These are phyloP conservation scores for Helianthus tuberosus DNA, from an alignment of 129 eudicot genomes.

Conservation along the genomic window DNA sequence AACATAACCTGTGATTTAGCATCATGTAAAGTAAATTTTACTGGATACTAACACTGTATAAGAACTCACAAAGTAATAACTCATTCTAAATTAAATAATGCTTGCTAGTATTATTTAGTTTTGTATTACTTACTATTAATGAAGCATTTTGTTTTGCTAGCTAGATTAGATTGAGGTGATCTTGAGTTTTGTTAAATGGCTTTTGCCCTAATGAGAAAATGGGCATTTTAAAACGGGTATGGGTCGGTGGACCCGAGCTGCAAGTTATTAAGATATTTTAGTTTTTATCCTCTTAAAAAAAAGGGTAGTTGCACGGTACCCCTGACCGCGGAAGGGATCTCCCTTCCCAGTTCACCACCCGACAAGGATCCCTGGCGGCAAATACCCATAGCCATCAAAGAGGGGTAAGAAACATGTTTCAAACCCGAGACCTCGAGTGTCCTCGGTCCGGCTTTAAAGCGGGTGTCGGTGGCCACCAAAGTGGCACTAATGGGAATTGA, in stretches of 20 bases:
- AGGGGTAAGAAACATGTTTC: too few relatives aligned
- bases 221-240: neutral
- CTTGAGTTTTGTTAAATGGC: neutral
- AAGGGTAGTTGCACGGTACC: too few relatives aligned
- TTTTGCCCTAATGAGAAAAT: slow-evolving; percentile 3
- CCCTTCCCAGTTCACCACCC: too few relatives aligned
- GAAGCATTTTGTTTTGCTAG: slow-evolving; percentile 7
- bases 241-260: neutral
- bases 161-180: slow-evolving; percentile 3
- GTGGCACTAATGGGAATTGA: too few relatives aligned
- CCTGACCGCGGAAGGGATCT: too few relatives aligned
- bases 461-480: too few relatives aligned
- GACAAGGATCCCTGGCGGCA: too few relatives aligned
- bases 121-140: neutral
- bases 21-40: neutral
- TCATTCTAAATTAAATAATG: neutral
- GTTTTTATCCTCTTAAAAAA: too few relatives aligned
- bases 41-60: neutral
- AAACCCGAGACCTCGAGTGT: too few relatives aligned
- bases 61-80: slow-evolving; percentile 7
- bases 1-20: neutral
- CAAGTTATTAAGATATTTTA: neutral
- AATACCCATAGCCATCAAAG: too few relatives aligned
- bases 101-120: neutral
- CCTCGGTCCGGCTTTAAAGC: too few relatives aligned